phyloP scores from a whole-genome alignment of 208 protist species.

The Wallacemonas sp. region DNA sequence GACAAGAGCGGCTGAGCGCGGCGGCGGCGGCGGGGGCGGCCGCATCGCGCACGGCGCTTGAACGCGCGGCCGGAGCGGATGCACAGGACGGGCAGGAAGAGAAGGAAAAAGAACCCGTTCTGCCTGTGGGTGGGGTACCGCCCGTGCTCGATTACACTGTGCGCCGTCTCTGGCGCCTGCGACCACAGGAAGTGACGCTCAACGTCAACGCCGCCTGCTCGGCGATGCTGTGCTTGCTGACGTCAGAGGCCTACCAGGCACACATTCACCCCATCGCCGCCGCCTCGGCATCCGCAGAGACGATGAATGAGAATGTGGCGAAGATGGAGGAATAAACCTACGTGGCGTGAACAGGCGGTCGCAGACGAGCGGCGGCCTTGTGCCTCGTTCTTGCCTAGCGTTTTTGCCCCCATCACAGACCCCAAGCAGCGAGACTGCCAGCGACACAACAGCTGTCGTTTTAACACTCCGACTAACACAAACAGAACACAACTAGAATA shows the following conservation, averaged over 20 bases:
- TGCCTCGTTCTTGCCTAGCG: no score
- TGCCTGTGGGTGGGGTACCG: neutral
- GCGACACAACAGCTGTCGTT: no score
- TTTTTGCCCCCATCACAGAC: no score
- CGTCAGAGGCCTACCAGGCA: neutral
- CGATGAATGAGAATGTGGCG: neutral
- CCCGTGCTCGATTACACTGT: conserved; percentile 13
- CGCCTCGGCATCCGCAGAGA: neutral
- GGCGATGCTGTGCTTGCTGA: conserved; percentile 40
- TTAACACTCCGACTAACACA: no score
- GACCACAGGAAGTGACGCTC: conserved; percentile 63
- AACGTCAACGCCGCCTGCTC: conserved; percentile 83
- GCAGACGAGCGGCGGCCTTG: no score
- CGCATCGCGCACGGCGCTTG: no score
- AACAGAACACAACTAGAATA: no score
- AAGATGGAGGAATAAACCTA: neutral
- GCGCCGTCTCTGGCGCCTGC: conserved; percentile 27
- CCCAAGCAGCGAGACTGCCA: no score
- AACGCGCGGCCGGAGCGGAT: no score
- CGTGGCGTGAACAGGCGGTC: no score
- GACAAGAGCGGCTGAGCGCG: conserved; percentile 31
- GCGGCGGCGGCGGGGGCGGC: neutral
- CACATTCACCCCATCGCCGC: neutral
- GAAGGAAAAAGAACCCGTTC: no score
- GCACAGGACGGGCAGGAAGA: no score